A percentile compares a stretch with the other conserved stretches of the same genome.
These are phyloP conservation scores for Hymenoscyphus repandus DNA, from an alignment of 2,329 filamentous ascomycete species.

Conservation along the genomic window DNA sequence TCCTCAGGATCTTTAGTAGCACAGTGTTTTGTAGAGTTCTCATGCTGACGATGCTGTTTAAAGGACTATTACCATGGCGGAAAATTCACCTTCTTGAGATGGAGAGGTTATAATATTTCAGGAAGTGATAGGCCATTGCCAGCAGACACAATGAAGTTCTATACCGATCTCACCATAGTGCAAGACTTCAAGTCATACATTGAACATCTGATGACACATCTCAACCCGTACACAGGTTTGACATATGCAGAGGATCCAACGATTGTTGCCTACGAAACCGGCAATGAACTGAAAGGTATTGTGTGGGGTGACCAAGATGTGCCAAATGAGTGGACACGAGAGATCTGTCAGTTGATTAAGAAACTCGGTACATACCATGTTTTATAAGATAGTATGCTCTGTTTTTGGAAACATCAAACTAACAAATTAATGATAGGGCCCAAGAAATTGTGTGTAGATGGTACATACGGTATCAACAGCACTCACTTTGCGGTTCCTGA, in stretches of 20 bases:
- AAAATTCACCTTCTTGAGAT: constrained; percentile 44
- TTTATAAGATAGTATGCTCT: not conserved
- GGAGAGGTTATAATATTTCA: constrained; percentile 39
- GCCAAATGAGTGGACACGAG: constrained; percentile 37
- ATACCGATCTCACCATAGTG: constrained; percentile 40
- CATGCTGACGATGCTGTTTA: not conserved
- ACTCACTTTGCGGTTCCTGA: constrained; percentile 38
- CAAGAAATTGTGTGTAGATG: constrained; percentile 41
- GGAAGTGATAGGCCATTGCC: constrained; percentile 31
- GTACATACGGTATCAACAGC: constrained; percentile 43
- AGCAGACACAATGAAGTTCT: constrained; percentile 41
- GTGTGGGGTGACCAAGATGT: constrained; percentile 40
- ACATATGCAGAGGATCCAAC: constrained; percentile 45
- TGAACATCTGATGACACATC: constrained; percentile 38
- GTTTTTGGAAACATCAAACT: not conserved
- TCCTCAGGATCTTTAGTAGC: not conserved
- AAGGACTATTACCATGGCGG: constrained; percentile 46
- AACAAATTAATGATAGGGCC: constrained; percentile 31
- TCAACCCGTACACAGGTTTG: constrained; percentile 41
- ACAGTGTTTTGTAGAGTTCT: not conserved
- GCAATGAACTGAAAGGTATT: constrained; percentile 43
- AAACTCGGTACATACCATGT: constrained; percentile 3
- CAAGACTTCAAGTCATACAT: constrained; percentile 42
- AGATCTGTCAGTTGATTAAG: constrained; percentile 40
- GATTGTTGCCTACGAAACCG: constrained; percentile 45